phyloP scores from a whole-genome alignment of 495 filamentous ascomycete species.

The Tuber melanosporum region DNA sequence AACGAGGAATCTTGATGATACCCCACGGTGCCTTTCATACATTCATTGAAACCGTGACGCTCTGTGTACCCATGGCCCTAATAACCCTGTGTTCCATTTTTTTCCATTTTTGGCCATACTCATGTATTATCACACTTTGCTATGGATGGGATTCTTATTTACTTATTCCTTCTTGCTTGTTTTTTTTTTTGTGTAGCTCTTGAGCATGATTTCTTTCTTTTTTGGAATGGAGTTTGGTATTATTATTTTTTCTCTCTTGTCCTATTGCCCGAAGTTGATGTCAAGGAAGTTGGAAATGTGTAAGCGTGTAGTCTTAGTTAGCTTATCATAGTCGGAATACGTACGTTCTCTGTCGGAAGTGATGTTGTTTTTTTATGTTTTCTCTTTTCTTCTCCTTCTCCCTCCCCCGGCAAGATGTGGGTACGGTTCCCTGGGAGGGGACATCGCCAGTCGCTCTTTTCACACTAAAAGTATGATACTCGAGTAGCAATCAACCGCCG shows the following conservation, averaged over 20 bases:
- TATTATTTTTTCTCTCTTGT: not conserved
- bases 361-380: not conserved
- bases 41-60: not conserved
- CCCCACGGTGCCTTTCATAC: not conserved
- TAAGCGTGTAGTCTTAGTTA: not conserved
- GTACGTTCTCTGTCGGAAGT: not conserved
- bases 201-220: not conserved
- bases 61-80: not conserved
- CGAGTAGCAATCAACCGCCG: no score
- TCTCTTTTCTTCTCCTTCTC: not conserved
- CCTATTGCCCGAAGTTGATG: not conserved
- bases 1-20: not conserved
- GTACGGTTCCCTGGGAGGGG: not conserved
- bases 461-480: not conserved
- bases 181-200: not conserved
- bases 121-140: slow-evolving; percentile 4
- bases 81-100: not conserved
- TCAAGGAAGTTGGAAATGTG: not conserved
- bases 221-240: not conserved
- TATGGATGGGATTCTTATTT: not conserved
- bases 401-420: not conserved
- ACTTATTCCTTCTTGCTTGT: not conserved
- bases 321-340: not conserved
- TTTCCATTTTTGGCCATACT: not conserved
- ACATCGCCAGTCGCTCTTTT: not conserved